phyloP scores from a whole-genome alignment of 768 basidiomycete species.

The Termitomyces bulborhizus region DNA sequence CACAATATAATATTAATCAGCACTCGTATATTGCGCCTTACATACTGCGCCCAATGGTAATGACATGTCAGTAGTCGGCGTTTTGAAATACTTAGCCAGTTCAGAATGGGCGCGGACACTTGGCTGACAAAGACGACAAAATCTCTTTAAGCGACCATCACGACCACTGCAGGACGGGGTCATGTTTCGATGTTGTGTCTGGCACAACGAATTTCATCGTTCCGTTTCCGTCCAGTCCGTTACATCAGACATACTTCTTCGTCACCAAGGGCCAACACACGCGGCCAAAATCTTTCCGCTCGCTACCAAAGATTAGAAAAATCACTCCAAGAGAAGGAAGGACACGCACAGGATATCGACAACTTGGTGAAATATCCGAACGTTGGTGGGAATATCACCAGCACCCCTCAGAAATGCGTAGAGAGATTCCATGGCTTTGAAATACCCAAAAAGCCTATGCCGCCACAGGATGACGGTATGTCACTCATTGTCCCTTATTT shows the following conservation, averaged over 20 bases:
- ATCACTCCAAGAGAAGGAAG: constrained; percentile 38
- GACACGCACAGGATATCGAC: constrained; percentile 24
- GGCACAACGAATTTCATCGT: constrained; percentile 7
- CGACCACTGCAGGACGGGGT: constrained; percentile 5
- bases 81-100: too few relatives aligned
- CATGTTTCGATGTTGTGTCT: constrained; percentile 16
- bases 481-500: constrained; percentile 1
- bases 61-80: too few relatives aligned
- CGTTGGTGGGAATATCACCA: neutral
- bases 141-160: neutral
- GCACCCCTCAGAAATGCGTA: neutral
- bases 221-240: neutral
- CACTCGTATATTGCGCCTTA: too few relatives aligned
- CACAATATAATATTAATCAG: too few relatives aligned
- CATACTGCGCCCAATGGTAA: too few relatives aligned
- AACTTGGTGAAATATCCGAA: constrained; percentile 11
- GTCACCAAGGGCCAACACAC: constrained; percentile 22
- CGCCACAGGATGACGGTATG: constrained; percentile 65
- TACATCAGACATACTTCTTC: constrained; percentile 9
- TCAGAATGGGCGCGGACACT: neutral
- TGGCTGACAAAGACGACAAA: constrained; percentile 8
- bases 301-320: constrained; percentile 54
- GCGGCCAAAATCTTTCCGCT: constrained; percentile 55
- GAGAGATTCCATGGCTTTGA: constrained; percentile 45
- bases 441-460: constrained; percentile 55